Evolutionary conservation across 257 asterid species (phyloP), one percentile per base, ranked within the genome.

Genomic region (Scutellaria baicalensis): DNA sequence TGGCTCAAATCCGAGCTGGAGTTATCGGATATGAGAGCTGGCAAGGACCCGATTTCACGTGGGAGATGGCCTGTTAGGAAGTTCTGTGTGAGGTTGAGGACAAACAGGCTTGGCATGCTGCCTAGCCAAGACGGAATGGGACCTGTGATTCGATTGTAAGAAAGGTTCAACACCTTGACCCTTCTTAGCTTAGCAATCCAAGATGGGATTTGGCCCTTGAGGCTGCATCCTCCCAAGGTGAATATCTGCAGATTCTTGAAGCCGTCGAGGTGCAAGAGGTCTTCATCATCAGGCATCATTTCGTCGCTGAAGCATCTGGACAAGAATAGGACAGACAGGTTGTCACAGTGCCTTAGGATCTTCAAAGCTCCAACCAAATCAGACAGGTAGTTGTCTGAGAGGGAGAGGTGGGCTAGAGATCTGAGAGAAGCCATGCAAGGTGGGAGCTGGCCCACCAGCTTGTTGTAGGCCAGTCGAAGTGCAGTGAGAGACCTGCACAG

Each of bases 111-210:
- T 2, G 89, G 84, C 85, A 82, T 56, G 10, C 35, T 59, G 44
- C 87, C 87, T 51, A 84, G 14, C 85, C 89, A 84, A 0, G 71
- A 23, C 9, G 89, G 89, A 47, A 82, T 70, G 2, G 79, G 74
- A 7, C 89, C 89, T 1, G 80, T 16, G n/a, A 84, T 73, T 6
- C 45, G 65, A 59, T 82, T 84, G 78, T 69, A 84, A 1, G 80
- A 82, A 27, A 79, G 85, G 33, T 84, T 79, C 59, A 84, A 49
- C 1, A 84, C 82, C 61, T 81, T 84, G 52, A 84, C 75, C 16
- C 66, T 79, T 58, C 60, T 77, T 35, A 84, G 59, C 2, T 66
- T 81, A 0, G 82, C 55, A 57, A 79, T 73, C 85, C 87, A 82
- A 0, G 45, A 40, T 4, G 89, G 82, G 61, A 84, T 78, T 48